Evolutionary conservation across 225 moss, liverwort and hornwort genomes (phyloP).

Genomic region (Polytrichum formosum): DNA sequence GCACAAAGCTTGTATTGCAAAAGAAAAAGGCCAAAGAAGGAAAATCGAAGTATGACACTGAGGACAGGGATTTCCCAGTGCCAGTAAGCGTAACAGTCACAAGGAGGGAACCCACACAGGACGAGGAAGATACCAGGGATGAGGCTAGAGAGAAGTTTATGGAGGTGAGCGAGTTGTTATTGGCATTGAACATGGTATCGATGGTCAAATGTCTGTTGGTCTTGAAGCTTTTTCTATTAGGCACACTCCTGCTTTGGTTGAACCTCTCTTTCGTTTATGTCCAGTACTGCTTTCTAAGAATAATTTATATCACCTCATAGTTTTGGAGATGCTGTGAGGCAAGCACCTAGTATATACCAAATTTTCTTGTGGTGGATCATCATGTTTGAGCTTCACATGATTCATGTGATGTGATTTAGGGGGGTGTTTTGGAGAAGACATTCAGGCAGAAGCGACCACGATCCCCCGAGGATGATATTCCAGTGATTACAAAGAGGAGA

Average conservation of each 20-base stretch:
- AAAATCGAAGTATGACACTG: conserved; percentile 79
- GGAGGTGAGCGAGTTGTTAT: conserved; percentile 55
- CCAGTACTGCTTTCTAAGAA: not conserved
- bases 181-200: not conserved
- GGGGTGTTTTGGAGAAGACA: conserved; percentile 31
- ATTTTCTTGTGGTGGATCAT: not conserved
- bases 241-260: no score
- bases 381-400: no score
- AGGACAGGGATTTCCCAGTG: conserved; percentile 80
- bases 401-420: conserved; percentile 30
- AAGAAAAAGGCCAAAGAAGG: conserved; percentile 99
- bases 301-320: not conserved
- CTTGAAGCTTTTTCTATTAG: not conserved
- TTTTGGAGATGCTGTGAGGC: not conserved
- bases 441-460: conserved; percentile 60
- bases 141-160: conserved; percentile 56
- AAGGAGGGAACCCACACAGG: conserved; percentile 69
- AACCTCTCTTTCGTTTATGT: no score
- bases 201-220: not conserved
- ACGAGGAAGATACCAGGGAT: conserved; percentile 68
- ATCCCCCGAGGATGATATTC: conserved; percentile 62
- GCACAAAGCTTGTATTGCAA: conserved; percentile 78
- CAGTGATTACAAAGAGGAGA: conserved; percentile 53
- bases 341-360: not conserved
- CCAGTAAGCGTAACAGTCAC: conserved; percentile 71